Base-by-base conservation (phyloP, 2,329 filamentous ascomycete species). In the Talaromyces sp. region DNA sequence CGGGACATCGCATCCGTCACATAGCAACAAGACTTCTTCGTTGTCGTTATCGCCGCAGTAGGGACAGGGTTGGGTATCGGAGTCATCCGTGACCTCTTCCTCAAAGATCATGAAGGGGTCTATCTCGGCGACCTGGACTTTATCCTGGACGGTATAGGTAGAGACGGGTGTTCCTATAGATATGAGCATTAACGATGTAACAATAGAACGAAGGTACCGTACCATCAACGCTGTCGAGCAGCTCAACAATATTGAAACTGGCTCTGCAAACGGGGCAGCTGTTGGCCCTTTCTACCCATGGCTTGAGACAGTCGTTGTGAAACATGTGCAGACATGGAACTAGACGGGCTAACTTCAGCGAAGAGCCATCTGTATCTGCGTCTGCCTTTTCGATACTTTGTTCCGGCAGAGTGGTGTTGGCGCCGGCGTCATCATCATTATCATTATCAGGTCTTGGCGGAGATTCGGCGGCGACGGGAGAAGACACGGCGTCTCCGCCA, bases 221-320 rank as follows among this genome's bases (percentile, higher is more conserved):
- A 95, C 92, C 92, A 83, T 92, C 90, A 73, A 93, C 81, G 70
- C 85, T 87, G 74, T 90, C 87, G 77, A 90, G 90, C 67, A 99
- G 88, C 75, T 95, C 88, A 70, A 99, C 93, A 72, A 90, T 82
- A 79, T 98, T 94, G 82, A 99, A 98, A 68, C 86, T 88, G 72
- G 92, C 90, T 70, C 95, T 91, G 80, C 95, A 99, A 78, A 99
- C 97, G 54, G 95, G 95, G 78, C 95, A 99, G 76, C 93, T 97
- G 80, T 98, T 99, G 69, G 95, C 94, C 77, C 96, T 90, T 79
- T 96, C 92, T 54, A 94, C 92, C 95, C 95, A 99, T 71, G 93
- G 92, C 72, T 90, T 90, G 70, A 99, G 85, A 78, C 95, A 99
- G 61, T 90, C 88, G 81, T 99, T 90, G 81, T 99, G 95, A 71